Evolutionary conservation across 306 rosid species (phyloP).

Genomic region (Astragalus glycyphyllos): DNA sequence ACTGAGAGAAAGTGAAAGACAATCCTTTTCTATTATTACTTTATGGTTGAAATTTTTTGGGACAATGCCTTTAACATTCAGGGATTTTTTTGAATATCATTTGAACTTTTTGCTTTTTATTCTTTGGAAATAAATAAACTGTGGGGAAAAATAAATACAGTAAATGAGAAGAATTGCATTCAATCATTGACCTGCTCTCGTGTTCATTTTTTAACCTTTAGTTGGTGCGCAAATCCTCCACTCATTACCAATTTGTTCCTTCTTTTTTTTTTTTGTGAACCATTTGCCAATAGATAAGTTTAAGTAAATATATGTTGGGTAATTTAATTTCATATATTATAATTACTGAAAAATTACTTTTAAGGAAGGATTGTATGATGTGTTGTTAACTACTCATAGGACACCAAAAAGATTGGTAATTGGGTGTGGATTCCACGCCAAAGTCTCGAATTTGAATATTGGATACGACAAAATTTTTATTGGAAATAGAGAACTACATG

Average conservation of each 20-base stretch:
- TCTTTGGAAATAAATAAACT: background rate
- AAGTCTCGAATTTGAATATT: too few species aligned
- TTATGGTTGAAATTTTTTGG: slow-evolving; percentile 29
- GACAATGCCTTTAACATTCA: slow-evolving; percentile 5
- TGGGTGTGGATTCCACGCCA: too few species aligned
- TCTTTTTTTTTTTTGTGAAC: background rate
- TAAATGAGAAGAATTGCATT: background rate
- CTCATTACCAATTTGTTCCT: slow-evolving; percentile 1
- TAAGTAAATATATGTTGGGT: too few species aligned
- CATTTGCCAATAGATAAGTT: too few species aligned
- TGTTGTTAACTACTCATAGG: too few species aligned
- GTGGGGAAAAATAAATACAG: background rate
- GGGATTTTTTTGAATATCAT: slow-evolving; percentile 29
- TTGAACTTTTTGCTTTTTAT: slow-evolving; percentile 9
- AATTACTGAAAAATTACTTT: too few species aligned
- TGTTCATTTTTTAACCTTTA: background rate
- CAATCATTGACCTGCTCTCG: slow-evolving; percentile 17
- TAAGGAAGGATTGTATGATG: too few species aligned
- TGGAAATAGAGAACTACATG: too few species aligned
- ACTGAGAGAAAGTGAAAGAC: background rate
- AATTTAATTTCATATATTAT: too few species aligned
- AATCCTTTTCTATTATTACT: background rate
- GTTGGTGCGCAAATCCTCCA: slow-evolving; percentile 25
- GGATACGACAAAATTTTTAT: too few species aligned
- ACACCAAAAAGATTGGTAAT: too few species aligned